These are phyloP conservation scores for Kwoniella bestiolae DNA, from an alignment of 768 basidiomycete species.

Conservation along the genomic window DNA sequence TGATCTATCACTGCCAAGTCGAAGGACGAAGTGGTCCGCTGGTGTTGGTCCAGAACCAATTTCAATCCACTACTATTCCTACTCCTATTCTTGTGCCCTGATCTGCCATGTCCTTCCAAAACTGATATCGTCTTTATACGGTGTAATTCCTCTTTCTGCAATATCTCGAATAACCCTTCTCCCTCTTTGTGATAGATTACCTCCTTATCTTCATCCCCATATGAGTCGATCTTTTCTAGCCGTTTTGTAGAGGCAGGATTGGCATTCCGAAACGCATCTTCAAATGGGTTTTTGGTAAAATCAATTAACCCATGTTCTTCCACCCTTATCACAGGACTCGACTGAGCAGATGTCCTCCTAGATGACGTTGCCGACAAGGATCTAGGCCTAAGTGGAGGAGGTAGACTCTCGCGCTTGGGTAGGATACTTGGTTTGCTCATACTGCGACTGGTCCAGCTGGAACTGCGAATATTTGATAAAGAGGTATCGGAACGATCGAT, in stretches of 20 bases:
- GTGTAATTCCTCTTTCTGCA: neutral
- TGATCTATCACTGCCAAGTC: neutral
- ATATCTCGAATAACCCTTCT: neutral
- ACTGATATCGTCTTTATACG: neutral
- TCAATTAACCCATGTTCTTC: neutral
- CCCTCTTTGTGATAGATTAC: neutral
- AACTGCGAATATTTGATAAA: neutral
- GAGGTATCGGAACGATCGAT: neutral
- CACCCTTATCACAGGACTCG: neutral
- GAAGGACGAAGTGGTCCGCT: neutral
- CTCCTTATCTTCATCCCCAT: no score
- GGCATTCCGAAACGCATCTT: neutral
- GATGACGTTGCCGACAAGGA: neutral
- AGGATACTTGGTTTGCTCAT: neutral
- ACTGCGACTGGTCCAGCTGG: neutral
- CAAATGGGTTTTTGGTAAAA: neutral
- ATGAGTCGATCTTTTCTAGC: neutral
- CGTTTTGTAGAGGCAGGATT: no score
- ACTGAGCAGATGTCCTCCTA: neutral
- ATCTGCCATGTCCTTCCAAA: neutral
- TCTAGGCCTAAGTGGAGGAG: neutral
- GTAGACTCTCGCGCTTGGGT: slow-evolving; percentile 3
- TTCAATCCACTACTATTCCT: neutral
- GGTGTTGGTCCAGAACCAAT: neutral
- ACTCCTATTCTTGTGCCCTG: neutral